Evolutionary conservation across 192 early-diverging fungal species (phyloP).

Genomic region (Chytriomyces sp.): DNA sequence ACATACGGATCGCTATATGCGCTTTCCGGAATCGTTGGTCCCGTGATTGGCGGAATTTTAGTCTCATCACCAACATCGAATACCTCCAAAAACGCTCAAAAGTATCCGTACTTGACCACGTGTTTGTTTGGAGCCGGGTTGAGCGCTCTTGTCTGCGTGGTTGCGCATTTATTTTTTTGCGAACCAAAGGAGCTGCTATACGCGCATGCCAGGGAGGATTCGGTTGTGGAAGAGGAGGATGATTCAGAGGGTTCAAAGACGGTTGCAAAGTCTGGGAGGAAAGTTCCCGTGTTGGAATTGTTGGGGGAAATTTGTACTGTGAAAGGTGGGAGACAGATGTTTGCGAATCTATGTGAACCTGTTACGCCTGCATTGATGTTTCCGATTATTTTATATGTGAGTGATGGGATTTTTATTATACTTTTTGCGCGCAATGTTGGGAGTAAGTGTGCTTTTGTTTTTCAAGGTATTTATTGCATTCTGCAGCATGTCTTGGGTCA

Average conservation of each 20-base stretch:
- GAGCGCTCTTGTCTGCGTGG: neutral
- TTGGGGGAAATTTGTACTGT: neutral
- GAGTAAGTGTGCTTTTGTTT: neutral
- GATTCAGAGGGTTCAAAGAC: neutral
- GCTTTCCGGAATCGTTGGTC: constrained; percentile 28
- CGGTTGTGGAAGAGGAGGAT: neutral
- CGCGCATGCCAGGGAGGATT: neutral
- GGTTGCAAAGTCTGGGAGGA: neutral
- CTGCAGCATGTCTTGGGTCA: constrained; percentile 46
- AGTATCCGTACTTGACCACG: constrained; percentile 31
- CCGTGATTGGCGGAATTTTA: constrained; percentile 32
- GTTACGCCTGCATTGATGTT: constrained; percentile 27
- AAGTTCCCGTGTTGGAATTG: no score
- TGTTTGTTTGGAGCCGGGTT: constrained; percentile 31
- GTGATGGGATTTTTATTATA: neutral
- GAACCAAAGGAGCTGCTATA: constrained; percentile 22
- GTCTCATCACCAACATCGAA: neutral
- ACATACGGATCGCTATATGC: constrained; percentile 54
- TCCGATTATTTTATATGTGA: constrained; percentile 38
- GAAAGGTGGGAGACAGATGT: constrained; percentile 5
- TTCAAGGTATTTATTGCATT: constrained; percentile 47
- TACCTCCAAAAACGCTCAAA: neutral
- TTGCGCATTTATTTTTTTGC: constrained; percentile 10
- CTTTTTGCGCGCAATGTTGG: no score
- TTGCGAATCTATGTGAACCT: constrained; percentile 2